These are phyloP conservation scores for Gossypium gossypioides DNA, from an alignment of 441 rosid species.

Conservation along the genomic window DNA sequence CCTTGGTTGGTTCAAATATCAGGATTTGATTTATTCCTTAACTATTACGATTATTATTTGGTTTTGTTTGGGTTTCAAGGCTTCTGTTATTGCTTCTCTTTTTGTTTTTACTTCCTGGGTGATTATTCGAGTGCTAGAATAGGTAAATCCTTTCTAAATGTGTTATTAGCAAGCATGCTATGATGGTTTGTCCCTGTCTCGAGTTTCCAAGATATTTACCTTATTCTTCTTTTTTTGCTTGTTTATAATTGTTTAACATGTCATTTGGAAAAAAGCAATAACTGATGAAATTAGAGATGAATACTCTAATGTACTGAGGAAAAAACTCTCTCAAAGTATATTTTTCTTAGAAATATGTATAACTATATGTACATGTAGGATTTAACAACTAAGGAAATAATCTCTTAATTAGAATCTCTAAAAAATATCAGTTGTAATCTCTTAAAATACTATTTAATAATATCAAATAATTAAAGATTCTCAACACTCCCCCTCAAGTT, in stretches of 20 bases:
- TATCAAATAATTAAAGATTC: no score
- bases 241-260: not conserved
- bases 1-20: not conserved
- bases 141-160: not conserved
- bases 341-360: no score
- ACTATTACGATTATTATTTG: not conserved
- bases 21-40: not conserved
- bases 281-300: no score
- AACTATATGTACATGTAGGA: no score
- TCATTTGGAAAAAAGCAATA: not conserved
- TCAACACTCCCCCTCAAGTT: no score
- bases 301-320: no score
- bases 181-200: not conserved
- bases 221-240: not conserved
- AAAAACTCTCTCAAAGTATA: no score
- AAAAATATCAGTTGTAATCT: no score
- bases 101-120: not conserved
- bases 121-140: not conserved
- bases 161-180: not conserved
- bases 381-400: no score
- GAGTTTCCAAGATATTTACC: not conserved
- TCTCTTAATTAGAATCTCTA: no score
- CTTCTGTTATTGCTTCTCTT: not conserved
- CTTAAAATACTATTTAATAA: no score
- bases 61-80: not conserved